Evolutionary conservation across 495 filamentous ascomycete genomes (phyloP), one percentile per base, ranked within the genome.

Genomic region (Xylaria curta): DNA sequence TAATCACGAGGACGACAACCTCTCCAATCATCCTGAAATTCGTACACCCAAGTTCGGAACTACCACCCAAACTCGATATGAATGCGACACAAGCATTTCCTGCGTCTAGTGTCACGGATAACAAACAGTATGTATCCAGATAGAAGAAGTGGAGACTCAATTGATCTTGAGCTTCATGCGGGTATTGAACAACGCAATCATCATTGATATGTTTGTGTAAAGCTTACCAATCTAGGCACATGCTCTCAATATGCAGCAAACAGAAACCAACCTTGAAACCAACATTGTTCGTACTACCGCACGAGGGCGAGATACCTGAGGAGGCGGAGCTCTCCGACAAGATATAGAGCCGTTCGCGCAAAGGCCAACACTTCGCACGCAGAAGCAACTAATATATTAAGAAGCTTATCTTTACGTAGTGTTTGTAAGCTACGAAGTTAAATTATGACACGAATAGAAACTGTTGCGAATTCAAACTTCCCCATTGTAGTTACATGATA

Each of bases 21-120:
- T 53, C 13, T 36, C 47, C 47, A 54, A 66, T 66, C 64, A 66
- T 66, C 15, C 28, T 31, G 4, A 19, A 19, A 15, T 8, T 47
- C 15, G 31, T 12, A 38, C 46, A 47, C 3, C 19, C 64, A 54
- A 51, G 15, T 66, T 66, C 12, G 44, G 46, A 38, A 46, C 26
- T 51, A 51, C 61, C 36, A 40, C 59, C 36, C 17, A 38, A 61
- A 42, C 19, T 21, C 59, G 12, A 38, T 36, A 59, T 36, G 28
- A 17, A 59, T 36, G 31, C 54, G 9, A 36, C 54, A 59, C 17
- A 15, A 59, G 15, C 6, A 19, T 61, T 24, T 24, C 33, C 10
- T 40, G 3, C n/a, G 13, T 38, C n/a, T 42, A 0, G 6, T 24
- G 24, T 42, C 10, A n/a, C n/a, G 19, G 33, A 40, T 38, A n/a